Evolutionary conservation across 805 yeast genomes (phyloP), one percentile per base, ranked within the genome.

Genomic region (Clavispora santaluciae): DNA sequence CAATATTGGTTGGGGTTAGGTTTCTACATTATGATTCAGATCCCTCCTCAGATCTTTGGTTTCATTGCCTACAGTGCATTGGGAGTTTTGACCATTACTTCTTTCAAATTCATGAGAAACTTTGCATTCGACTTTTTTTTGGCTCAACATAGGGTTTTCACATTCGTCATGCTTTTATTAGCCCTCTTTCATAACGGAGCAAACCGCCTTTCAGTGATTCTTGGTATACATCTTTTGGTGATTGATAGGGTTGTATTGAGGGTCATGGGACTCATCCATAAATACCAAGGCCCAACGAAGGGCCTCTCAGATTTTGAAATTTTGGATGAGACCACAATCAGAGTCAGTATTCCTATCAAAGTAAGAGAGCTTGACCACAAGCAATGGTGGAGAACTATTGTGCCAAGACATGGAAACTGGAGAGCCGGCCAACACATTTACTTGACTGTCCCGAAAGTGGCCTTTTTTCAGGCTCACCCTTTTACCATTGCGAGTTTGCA

Each of bases 21-120:
- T 22, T 65, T 69, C 41, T 41, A 53, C 6, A 50, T 68, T 9
- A 69, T 70, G 76, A 41, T 73, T 8, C 33, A 50, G 17, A 72
- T 72, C 33, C 78, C 79, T 4, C 77, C 78, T 1, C 73, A 68
- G 43, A 67, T 68, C n/a, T 73, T 73, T 54, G 79, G 78, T 7
- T 61, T 67, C 53, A 72, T 73, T 34, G 68, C 76, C 3, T 68
- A 62, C 43, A 61, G 57, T 5, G 54, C 64, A 33, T 60, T 71
- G 51, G 59, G 58, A 18, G 35, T 70, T 33, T 49, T 72, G 39
- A 60, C 60, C 8, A 60, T 66, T 56, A 70, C 63, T 5, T 61
- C 70, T 25, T 31, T 64, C 13, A 59, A 56, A 39, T 50, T 63
- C 25, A 50, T 73, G 9, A 47, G 78, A 41, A 60, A 53, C 38